phyloP scores from a whole-genome alignment of 106 monocot genomes.

The Hemerocallis citrina region DNA sequence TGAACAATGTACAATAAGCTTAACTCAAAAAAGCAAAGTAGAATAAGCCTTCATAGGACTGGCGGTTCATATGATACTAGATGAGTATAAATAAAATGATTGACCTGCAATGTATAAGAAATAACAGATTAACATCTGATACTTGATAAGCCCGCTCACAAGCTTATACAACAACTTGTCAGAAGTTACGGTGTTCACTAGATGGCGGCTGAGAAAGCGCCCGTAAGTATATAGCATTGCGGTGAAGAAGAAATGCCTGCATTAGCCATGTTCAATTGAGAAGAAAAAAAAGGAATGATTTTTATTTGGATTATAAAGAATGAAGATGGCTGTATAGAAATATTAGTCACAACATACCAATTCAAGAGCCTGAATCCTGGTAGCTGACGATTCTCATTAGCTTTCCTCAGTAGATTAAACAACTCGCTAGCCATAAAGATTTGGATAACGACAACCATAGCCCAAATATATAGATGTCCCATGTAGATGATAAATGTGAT shows the following conservation, averaged over 20 bases:
- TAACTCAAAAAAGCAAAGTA: no score
- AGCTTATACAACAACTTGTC: constrained; percentile 78
- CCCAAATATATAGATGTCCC: no score
- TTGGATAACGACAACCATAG: no score
- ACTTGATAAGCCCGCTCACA: no score
- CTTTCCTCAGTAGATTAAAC: constrained; percentile 82
- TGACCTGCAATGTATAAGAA: constrained; percentile 85
- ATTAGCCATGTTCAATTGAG: no score
- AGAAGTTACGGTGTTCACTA: constrained; percentile 83
- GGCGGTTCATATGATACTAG: no score
- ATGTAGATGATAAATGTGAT: constrained; percentile 66
- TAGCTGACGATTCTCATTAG: constrained; percentile 62
- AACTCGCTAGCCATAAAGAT: constrained; percentile 81
- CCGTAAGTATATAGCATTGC: constrained; percentile 79
- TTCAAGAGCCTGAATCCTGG: constrained; percentile 88
- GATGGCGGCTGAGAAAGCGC: constrained; percentile 78
- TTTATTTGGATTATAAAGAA: no score
- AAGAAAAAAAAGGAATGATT: not conserved
- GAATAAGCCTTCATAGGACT: no score
- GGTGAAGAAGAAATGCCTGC: constrained; percentile 55
- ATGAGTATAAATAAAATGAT: not conserved
- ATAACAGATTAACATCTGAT: constrained; percentile 94
- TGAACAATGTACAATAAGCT: no score
- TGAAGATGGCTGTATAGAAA: no score
- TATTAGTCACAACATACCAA: constrained; percentile 65